Conservation (phyloP, 345 rosid genomes). For the Rhizophora apiculata region DNA sequence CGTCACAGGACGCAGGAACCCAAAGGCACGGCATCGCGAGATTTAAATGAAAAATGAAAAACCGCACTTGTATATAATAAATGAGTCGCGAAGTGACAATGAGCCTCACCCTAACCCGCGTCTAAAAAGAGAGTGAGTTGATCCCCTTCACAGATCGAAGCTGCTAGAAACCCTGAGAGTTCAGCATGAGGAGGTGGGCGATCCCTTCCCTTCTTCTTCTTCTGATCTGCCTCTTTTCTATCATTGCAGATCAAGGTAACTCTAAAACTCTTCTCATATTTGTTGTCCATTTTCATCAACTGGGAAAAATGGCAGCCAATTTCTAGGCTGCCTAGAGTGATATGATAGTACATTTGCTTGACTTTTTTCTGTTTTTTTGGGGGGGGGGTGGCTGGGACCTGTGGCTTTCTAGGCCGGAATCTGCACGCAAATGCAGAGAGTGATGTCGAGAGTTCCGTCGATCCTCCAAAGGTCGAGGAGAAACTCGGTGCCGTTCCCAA, state of each 20-base stretch:
- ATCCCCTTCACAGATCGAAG: slow-evolving; percentile 16
- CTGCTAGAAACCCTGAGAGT: slow-evolving; percentile 10
- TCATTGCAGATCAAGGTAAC: slow-evolving; percentile 85
- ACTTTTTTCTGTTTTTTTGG: not conserved
- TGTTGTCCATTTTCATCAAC: not conserved
- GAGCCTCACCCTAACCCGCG: not conserved
- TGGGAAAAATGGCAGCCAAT: not conserved
- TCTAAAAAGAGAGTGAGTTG: not conserved
- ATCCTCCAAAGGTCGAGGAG: slow-evolving; percentile 95
- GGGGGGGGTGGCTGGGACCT: slow-evolving; percentile 23
- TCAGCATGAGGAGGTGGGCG: slow-evolving; percentile 86
- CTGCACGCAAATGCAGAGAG: slow-evolving; percentile 76
- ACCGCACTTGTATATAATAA: not conserved
- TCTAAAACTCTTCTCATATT: not conserved
- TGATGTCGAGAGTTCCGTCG: slow-evolving; percentile 48
- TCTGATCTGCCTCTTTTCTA: slow-evolving; percentile 48
- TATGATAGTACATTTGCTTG: not conserved
- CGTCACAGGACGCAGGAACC: not conserved
- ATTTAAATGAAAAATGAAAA: not conserved
- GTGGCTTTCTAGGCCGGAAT: slow-evolving; percentile 52
- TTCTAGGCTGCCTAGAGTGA: not conserved
- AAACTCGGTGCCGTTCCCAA: slow-evolving; percentile 86
- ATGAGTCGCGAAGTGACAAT: not conserved
- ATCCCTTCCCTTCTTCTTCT: slow-evolving; percentile 73
- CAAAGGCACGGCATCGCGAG: not conserved